A percentile compares a stretch with the other conserved stretches of the same genome.
phyloP scores from a whole-genome alignment of 2,329 filamentous ascomycete genomes.

The Colletotrichum tabaci region DNA sequence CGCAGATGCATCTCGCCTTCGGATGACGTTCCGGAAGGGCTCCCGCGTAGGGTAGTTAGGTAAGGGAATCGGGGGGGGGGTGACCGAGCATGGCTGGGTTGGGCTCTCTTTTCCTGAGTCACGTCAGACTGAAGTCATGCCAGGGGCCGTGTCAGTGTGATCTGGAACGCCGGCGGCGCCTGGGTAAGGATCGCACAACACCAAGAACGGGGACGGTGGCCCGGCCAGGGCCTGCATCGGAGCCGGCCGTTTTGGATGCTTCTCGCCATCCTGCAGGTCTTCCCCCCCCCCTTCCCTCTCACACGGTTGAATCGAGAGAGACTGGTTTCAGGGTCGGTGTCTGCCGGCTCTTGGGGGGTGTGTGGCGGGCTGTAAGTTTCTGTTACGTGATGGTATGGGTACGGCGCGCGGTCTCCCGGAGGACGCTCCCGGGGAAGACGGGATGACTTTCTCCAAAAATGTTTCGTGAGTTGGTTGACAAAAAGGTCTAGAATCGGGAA shows the following conservation, averaged over 20 bases:
- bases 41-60: background rate
- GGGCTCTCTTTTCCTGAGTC: slow-evolving; percentile 11
- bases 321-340: slow-evolving; percentile 1
- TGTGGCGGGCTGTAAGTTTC: slow-evolving; percentile 9
- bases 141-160: slow-evolving; percentile 9
- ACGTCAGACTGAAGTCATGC: slow-evolving; percentile 29
- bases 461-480: background rate
- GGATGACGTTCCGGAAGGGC: slow-evolving; percentile 4
- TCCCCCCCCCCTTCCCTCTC: too few species aligned
- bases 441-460: background rate
- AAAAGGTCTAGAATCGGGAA: too few species aligned
- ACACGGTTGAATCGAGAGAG: background rate
- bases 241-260: slow-evolving; percentile 23
- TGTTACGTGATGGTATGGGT: slow-evolving; percentile 22
- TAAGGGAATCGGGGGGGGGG: background rate
- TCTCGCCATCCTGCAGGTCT: background rate
- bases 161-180: background rate
- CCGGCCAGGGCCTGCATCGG: background rate
- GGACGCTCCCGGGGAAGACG: slow-evolving; percentile 1
- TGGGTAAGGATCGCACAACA: background rate
- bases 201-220: background rate
- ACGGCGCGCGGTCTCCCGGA: background rate
- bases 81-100: too few species aligned
- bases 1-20: background rate
- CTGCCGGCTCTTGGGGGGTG: background rate